Base-by-base conservation (phyloP, 805 yeast species). In the Zygosaccharomyces siamensis region DNA sequence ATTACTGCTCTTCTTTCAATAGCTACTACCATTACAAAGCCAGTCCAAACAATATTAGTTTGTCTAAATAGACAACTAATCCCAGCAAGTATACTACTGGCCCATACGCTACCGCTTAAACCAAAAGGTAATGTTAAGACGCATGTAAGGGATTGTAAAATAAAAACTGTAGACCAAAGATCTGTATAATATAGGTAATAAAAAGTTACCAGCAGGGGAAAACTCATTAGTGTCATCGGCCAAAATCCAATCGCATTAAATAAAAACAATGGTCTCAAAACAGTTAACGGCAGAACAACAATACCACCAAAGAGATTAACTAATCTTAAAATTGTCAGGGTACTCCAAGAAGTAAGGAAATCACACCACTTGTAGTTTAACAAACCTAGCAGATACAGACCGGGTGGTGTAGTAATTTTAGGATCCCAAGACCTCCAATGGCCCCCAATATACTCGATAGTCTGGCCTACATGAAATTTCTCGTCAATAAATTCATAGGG, bases 341-440 rank as follows among this genome's bases (percentile, higher is more conserved):
- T 47, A 21, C 61, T 50, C 50, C 69, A 51, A 3, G 64, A 51
- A 8, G 48, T 59, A 57, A 52, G 60, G 38, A 6, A 56, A 18
- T 26, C 58, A 21, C 14, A 52, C 37, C 32, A 68, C 45, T 64
- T 59, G 18, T 69, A 56, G 56, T 67, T 69, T 0, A 69, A 6
- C 55, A 65, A 69, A 1, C 78, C 77, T 10, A 81, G 52, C 2
- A 74, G 43, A 62, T 93, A 92, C 14, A 92, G 70, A 0, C 98
- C 99, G 0, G 98, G 98, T 1, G 99, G 99, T 0, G 99, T 93
- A 1, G 99, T 92, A 62, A 93, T 89, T 62, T 92, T 90, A 10
- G 81, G 75, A 64, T 93, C 89, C 96, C 96, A 89, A 1, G 70
- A 59, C n/a, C 54, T 46, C 69, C 81, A 89, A 45, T 80, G 71